Evolutionary conservation across 306 rosid species (phyloP).

Genomic region (Medicago lupulina): DNA sequence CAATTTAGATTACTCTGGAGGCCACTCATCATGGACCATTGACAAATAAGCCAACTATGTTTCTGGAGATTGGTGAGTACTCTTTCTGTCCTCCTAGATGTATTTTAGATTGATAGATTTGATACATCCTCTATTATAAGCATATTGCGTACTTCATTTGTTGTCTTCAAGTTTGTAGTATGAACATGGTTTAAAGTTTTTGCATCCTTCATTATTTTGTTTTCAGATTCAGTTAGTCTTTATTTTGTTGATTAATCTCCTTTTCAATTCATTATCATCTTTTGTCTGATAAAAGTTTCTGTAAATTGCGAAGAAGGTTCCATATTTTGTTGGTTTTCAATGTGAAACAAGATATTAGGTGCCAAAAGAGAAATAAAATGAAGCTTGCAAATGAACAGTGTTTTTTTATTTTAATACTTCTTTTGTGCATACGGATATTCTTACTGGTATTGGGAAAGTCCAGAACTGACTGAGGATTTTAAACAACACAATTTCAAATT

Average conservation of each 20-base stretch:
- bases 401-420: too few species aligned
- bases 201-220: conserved; percentile 23
- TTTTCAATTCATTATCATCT: neutral
- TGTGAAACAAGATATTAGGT: too few species aligned
- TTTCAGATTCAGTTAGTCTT: neutral
- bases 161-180: neutral
- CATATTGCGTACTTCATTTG: conserved; percentile 15
- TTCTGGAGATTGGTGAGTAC: conserved; percentile 85
- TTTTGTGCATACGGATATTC: too few species aligned
- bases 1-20: conserved; percentile 85
- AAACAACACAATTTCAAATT: too few species aligned
- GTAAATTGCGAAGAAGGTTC: too few species aligned
- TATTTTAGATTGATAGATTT: conserved; percentile 29
- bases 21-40: conserved; percentile 96
- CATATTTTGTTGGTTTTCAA: too few species aligned
- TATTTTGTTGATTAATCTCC: conserved; percentile 4
- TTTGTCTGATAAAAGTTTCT: too few species aligned
- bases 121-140: neutral
- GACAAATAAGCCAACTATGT: conserved; percentile 83
- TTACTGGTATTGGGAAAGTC: too few species aligned
- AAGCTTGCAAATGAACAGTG: too few species aligned
- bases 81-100: conserved; percentile 28
- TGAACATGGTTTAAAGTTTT: conserved; percentile 6
- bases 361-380: too few species aligned
- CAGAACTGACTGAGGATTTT: too few species aligned